Evolutionary conservation across 768 basidiomycete genomes (phyloP).

Genomic region (Naematelia aurantialba): DNA sequence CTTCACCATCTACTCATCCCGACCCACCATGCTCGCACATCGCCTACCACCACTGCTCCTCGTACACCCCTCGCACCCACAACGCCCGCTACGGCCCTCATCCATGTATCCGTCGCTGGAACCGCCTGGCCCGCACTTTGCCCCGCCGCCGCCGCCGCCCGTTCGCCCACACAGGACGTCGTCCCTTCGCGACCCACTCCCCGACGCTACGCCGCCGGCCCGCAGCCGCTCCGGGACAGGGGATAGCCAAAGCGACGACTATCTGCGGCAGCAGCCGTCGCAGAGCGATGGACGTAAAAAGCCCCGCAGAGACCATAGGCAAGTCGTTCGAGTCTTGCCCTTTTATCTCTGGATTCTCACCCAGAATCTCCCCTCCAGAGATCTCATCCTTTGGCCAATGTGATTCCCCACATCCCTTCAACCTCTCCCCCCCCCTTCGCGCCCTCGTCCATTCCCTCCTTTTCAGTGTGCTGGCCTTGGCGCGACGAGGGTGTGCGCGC

Average conservation of each 20-base stretch:
- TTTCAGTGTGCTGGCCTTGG: background rate
- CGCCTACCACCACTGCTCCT: too few species aligned
- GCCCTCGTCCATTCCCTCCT: background rate
- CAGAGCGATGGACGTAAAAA: slow-evolving; percentile 9
- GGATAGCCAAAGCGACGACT: slow-evolving; percentile 21
- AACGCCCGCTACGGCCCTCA: background rate
- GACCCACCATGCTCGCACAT: too few species aligned
- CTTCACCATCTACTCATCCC: background rate
- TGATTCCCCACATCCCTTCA: too few species aligned
- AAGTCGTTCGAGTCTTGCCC: background rate
- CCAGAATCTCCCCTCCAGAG: too few species aligned
- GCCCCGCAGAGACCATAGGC: slow-evolving; percentile 1
- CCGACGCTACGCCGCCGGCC: slow-evolving; percentile 14
- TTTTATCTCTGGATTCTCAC: background rate
- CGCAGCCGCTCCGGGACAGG: slow-evolving; percentile 8
- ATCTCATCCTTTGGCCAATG: too few species aligned
- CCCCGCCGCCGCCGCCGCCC: slow-evolving; percentile 3
- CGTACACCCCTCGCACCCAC: too few species aligned
- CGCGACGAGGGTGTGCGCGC: background rate
- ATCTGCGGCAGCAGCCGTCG: slow-evolving; percentile 33
- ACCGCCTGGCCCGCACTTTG: background rate
- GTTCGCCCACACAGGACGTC: slow-evolving; percentile 14
- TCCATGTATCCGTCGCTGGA: background rate
- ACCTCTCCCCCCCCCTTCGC: background rate
- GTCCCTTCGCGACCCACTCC: slow-evolving; percentile 10